Conservation (phyloP, 148 eudicot genomes). For the Linanthus parryae region DNA sequence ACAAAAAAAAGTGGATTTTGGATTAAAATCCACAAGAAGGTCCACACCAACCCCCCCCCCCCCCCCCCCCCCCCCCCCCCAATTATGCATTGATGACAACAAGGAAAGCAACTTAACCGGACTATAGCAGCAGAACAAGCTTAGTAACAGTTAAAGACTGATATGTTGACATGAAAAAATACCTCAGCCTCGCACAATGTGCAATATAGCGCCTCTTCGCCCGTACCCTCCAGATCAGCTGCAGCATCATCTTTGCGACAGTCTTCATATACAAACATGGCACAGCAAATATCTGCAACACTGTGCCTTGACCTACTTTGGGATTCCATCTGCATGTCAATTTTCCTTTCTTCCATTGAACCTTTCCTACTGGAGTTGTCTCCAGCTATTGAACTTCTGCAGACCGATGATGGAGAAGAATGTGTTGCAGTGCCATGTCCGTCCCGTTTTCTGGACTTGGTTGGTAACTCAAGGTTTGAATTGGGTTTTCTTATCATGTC, state of each 20-base stretch:
- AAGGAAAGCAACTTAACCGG: too few relatives aligned
- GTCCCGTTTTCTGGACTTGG: conserved; percentile 36
- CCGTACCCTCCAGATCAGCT: conserved; percentile 53
- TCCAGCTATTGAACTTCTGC: conserved; percentile 62
- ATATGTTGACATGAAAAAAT: too few relatives aligned
- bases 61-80: too few relatives aligned
- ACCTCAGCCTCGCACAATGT: conserved; percentile 95
- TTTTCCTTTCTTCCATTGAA: conserved; percentile 39
- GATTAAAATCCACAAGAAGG: too few relatives aligned
- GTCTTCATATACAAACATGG: conserved; percentile 71
- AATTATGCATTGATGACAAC: too few relatives aligned
- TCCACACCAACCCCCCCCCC: too few relatives aligned
- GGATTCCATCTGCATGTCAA: conserved; percentile 20
- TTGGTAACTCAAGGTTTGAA: conserved; percentile 28
- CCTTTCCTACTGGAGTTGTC: conserved; percentile 65
- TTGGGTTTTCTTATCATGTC: conserved; percentile 15
- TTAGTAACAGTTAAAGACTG: too few relatives aligned
- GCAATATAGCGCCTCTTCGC: conserved; percentile 88
- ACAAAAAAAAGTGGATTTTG: too few relatives aligned
- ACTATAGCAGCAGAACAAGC: too few relatives aligned
- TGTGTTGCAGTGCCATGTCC: conserved; percentile 46
- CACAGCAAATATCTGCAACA: conserved; percentile 59
- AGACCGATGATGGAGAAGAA: conserved; percentile 65
- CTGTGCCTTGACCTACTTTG: conserved; percentile 30
- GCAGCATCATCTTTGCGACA: conserved; percentile 51